phyloP scores from a whole-genome alignment of 179 eudicot species.

The Silene noctiflora region DNA sequence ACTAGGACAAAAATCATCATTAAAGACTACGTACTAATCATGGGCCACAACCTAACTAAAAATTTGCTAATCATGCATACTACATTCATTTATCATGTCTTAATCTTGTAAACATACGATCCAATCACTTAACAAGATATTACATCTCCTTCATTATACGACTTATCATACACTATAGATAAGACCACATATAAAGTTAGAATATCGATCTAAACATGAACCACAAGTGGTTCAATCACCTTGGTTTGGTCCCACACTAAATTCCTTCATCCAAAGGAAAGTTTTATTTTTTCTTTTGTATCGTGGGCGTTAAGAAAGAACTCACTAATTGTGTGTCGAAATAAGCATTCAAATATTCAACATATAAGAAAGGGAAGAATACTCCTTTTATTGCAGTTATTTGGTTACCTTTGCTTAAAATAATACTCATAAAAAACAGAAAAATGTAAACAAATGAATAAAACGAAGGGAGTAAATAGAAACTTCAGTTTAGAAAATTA shows the following conservation, averaged over 20 bases:
- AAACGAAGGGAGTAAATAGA: too few relatives aligned
- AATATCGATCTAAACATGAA: slow-evolving; percentile 21
- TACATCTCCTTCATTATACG: slow-evolving; percentile 21
- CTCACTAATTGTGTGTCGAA: too few relatives aligned
- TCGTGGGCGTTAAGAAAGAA: not conserved
- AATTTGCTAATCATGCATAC: slow-evolving; percentile 1
- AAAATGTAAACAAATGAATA: too few relatives aligned
- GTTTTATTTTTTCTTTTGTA: slow-evolving; percentile 5
- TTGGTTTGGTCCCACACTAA: slow-evolving; percentile 23
- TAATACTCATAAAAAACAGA: too few relatives aligned
- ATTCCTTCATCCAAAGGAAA: slow-evolving; percentile 18
- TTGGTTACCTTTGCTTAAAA: too few relatives aligned
- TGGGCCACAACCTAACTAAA: not conserved
- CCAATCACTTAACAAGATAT: slow-evolving; percentile 26
- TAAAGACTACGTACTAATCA: not conserved
- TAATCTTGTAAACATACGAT: slow-evolving; percentile 15
- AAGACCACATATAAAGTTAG: slow-evolving; percentile 26
- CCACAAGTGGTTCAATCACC: slow-evolving; percentile 44
- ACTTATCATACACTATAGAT: slow-evolving; percentile 19
- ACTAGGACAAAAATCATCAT: not conserved
- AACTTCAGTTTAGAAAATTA: too few relatives aligned
- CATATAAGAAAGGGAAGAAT: too few relatives aligned
- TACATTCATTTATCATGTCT: not conserved
- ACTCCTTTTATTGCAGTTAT: too few relatives aligned
- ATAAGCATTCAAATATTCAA: too few relatives aligned